Conservation (phyloP, 139 green algal species). For the Auxenochlorella protothecoides region DNA sequence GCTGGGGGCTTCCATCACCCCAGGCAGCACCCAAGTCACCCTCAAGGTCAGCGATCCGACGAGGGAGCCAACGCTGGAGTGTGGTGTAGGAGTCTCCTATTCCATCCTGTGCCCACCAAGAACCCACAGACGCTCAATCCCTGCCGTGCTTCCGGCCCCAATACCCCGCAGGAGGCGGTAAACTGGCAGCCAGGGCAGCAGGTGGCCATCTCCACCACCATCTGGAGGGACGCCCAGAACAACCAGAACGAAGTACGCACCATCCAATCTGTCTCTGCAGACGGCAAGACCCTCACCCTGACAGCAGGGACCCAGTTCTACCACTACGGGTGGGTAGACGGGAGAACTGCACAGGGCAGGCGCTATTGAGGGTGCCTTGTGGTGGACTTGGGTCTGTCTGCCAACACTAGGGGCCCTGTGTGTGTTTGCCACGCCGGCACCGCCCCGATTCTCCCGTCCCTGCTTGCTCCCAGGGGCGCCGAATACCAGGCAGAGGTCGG, state of each 20-base stretch:
- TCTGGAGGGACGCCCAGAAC: slow-evolving; percentile 38
- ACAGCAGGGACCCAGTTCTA: slow-evolving; percentile 11
- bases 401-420: too few species aligned
- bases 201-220: slow-evolving; percentile 32
- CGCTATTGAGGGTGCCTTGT: too few species aligned
- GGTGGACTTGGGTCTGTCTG: too few species aligned
- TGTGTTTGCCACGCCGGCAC: too few species aligned
- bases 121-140: too few species aligned
- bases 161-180: slow-evolving; percentile 25
- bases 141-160: not conserved
- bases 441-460: not conserved
- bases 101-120: too few species aligned
- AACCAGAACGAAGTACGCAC: slow-evolving; percentile 47
- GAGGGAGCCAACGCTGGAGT: too few species aligned
- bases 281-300: slow-evolving; percentile 21
- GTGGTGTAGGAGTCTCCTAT: too few species aligned
- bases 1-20: slow-evolving; percentile 17
- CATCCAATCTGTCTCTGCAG: slow-evolving; percentile 15
- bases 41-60: slow-evolving; percentile 6
- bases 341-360: too few species aligned
- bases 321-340: slow-evolving; percentile 29
- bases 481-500: slow-evolving; percentile 50
- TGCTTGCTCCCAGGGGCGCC: slow-evolving; percentile 15
- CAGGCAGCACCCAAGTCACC: slow-evolving; percentile 13
- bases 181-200: slow-evolving; percentile 38